These are phyloP conservation scores for Melanomma pulvis-pyrius DNA, from an alignment of 495 filamentous ascomycete species.

Conservation along the genomic window DNA sequence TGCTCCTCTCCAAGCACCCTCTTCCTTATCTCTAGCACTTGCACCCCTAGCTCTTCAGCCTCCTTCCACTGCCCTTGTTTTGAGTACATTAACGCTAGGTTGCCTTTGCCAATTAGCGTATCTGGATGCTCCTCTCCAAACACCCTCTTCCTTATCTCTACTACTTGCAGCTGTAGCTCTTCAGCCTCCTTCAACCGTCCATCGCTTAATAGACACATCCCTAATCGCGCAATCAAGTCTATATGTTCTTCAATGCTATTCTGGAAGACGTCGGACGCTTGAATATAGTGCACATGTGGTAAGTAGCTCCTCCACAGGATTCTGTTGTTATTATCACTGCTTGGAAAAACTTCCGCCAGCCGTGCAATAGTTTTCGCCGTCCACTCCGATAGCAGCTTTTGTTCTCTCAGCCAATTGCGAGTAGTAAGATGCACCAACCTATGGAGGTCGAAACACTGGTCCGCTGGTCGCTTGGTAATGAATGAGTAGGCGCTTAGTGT, in stretches of 20 bases:
- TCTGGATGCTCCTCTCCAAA: no score
- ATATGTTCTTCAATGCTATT: neutral
- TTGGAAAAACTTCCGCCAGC: slow-evolving; percentile 18
- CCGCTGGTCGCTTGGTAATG: slow-evolving; percentile 13
- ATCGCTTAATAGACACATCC: neutral
- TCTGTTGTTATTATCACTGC: slow-evolving; percentile 6
- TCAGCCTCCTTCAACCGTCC: no score
- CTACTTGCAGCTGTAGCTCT: no score
- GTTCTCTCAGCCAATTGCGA: slow-evolving; percentile 44
- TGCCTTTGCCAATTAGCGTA: no score
- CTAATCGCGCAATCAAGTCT: neutral
- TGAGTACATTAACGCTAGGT: no score
- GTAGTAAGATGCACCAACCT: slow-evolving; percentile 53
- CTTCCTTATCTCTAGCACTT: no score
- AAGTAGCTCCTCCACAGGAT: slow-evolving; percentile 6
- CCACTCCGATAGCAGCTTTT: neutral
- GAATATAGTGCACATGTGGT: slow-evolving; percentile 6
- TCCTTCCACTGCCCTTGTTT: no score
- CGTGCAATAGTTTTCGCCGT: slow-evolving; percentile 7
- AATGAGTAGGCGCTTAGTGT: slow-evolving; percentile 47
- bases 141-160: no score
- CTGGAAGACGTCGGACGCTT: neutral
- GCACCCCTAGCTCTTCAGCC: no score
- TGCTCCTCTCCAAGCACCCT: no score
- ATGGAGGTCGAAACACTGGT: slow-evolving; percentile 47